phyloP scores from a whole-genome alignment of 352 stramenopile genomes.

The Phytophthora foliorum region DNA sequence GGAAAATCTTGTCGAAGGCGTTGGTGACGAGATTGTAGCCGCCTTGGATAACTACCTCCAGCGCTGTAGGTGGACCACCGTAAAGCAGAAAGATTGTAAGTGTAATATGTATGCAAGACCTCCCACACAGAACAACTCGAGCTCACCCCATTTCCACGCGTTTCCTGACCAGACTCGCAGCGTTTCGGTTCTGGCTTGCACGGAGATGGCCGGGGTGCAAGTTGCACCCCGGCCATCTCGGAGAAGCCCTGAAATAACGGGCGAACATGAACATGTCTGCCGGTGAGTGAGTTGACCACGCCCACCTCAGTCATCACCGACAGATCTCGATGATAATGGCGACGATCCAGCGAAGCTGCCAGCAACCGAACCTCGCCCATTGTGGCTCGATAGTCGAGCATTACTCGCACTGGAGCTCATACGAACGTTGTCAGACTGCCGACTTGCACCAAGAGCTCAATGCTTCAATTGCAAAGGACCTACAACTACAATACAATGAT shows the following conservation, averaged over 20 bases:
- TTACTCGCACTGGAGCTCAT: background rate
- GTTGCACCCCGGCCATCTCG: too few species aligned
- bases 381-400: constrained; percentile 13
- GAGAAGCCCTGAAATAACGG: constrained; percentile 31
- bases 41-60: constrained; percentile 37
- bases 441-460: background rate
- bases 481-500: background rate
- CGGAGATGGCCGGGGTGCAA: too few species aligned
- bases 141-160: too few species aligned
- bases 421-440: too few species aligned
- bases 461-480: background rate
- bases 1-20: constrained; percentile 41
- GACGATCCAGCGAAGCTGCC: background rate
- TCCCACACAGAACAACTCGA: too few species aligned
- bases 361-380: constrained; percentile 4
- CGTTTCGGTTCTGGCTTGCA: too few species aligned
- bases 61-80: constrained; percentile 24
- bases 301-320: constrained; percentile 20
- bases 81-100: background rate
- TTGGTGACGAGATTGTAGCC: constrained; percentile 39
- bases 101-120: background rate
- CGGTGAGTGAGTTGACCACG: too few species aligned
- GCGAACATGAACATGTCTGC: too few species aligned
- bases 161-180: too few species aligned
- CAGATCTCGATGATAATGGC: constrained; percentile 26